Percentiles rank a stretch among this genome's conserved stretches.
Evolutionary conservation across 2,329 filamentous ascomycete species (phyloP).

Genomic region (Sordariomycetes sp.): DNA sequence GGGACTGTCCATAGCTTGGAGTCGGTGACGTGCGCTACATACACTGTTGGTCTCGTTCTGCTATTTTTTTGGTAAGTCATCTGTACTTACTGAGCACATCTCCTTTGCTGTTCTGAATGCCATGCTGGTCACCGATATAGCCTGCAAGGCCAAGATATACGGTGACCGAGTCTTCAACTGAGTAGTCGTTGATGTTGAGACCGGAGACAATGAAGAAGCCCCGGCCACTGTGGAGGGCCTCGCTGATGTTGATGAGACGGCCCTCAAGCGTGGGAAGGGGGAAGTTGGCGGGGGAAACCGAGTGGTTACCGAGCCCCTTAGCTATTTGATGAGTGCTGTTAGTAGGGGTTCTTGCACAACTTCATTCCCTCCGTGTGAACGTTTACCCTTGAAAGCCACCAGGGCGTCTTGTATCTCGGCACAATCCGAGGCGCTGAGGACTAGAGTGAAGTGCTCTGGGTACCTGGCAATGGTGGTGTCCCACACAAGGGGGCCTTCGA

Average conservation of each 20-base stretch:
- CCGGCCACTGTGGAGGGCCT: constrained; percentile 22
- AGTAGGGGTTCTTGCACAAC: not conserved
- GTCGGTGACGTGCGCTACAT: constrained; percentile 31
- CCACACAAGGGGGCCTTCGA: not conserved
- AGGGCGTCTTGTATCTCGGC: constrained; percentile 13
- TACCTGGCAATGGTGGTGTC: not conserved
- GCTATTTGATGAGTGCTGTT: constrained; percentile 6
- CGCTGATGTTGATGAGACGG: constrained; percentile 19
- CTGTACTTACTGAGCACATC: constrained; percentile 19
- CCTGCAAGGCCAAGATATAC: constrained; percentile 43
- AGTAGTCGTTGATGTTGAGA: constrained; percentile 30
- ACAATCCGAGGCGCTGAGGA: constrained; percentile 8
- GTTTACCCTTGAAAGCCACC: constrained; percentile 13
- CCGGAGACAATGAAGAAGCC: constrained; percentile 44
- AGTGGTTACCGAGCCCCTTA: constrained; percentile 21
- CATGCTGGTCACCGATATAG: constrained; percentile 40
- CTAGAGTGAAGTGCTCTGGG: constrained; percentile 5
- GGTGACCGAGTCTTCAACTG: constrained; percentile 37
- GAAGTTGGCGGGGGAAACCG: constrained; percentile 23
- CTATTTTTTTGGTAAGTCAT: not conserved
- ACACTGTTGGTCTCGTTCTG: not conserved
- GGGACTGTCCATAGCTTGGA: constrained; percentile 30
- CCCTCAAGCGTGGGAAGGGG: constrained; percentile 21
- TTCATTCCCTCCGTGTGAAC: too few relatives aligned
- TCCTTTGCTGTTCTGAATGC: constrained; percentile 32